Evolutionary conservation across 805 yeast species (phyloP).

Genomic region (Wilhelminamyces savonicus): DNA sequence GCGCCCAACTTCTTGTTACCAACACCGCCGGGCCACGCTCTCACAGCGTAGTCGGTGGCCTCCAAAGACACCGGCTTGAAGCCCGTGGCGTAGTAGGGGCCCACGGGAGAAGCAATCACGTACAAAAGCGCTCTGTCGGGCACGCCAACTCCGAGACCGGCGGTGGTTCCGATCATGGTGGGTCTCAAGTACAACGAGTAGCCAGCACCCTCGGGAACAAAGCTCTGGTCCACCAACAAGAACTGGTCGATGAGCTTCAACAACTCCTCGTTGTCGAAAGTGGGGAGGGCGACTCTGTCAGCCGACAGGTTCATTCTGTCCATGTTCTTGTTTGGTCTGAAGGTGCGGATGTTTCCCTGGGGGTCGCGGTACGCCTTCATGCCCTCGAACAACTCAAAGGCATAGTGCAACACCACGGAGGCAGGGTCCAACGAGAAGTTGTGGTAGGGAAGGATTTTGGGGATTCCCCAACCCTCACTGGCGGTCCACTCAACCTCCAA

Average conservation of each 20-base stretch:
- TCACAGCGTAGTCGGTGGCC: constrained; percentile 92
- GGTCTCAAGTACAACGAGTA: constrained; percentile 93
- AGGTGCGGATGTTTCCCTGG: constrained; percentile 62
- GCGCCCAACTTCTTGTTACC: constrained; percentile 97
- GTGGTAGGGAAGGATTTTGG: constrained; percentile 82
- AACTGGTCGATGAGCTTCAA: constrained; percentile 71
- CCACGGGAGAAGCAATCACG: constrained; percentile 93
- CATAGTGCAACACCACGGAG: constrained; percentile 86
- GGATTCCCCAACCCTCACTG: constrained; percentile 79
- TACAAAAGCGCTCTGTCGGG: constrained; percentile 79
- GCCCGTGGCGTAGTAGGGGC: constrained; percentile 85
- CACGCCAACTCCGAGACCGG: constrained; percentile 77
- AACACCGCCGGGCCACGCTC: constrained; percentile 99
- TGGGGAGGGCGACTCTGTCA: constrained; percentile 81
- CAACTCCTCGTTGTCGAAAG: constrained; percentile 73
- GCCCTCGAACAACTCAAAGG: constrained; percentile 94
- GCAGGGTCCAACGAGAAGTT: constrained; percentile 78
- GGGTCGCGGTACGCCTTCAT: constrained; percentile 77
- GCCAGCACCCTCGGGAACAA: constrained; percentile 83
- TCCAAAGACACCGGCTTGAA: constrained; percentile 92
- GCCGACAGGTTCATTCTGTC: constrained; percentile 85
- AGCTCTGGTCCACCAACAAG: constrained; percentile 64
- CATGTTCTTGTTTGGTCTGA: constrained; percentile 92
- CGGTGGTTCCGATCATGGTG: constrained; percentile 88
- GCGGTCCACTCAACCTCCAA: constrained; percentile 78